These are phyloP conservation scores for Entomortierella lignicola DNA, from an alignment of 192 early-diverging fungal species.

Conservation along the genomic window DNA sequence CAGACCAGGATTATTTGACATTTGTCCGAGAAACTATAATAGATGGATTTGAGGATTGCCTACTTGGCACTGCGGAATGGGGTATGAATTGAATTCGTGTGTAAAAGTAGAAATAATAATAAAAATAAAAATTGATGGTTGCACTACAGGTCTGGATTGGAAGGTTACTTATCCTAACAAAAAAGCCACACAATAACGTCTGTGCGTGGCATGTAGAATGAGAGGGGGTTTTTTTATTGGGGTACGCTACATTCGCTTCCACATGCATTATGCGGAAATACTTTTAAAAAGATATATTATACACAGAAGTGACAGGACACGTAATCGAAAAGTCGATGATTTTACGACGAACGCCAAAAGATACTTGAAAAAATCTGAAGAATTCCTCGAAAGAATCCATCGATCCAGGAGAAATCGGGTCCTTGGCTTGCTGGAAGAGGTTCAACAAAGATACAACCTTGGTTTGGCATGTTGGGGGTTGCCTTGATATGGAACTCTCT, in stretches of 20 bases:
- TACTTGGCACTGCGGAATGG: no score
- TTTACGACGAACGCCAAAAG: not conserved
- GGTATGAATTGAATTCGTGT: no score
- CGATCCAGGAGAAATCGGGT: slow-evolving; percentile 60
- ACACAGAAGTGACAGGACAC: not conserved
- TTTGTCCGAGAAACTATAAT: not conserved
- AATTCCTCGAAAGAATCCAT: slow-evolving; percentile 39
- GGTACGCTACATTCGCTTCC: no score
- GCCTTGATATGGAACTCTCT: slow-evolving; percentile 62
- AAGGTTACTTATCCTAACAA: no score
- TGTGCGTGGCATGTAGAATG: no score
- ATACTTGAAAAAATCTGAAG: slow-evolving; percentile 7
- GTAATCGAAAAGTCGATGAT: not conserved
- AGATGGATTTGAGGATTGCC: no score
- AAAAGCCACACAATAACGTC: no score
- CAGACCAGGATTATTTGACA: slow-evolving; percentile 11
- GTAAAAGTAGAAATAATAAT: no score
- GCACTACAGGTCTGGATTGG: no score
- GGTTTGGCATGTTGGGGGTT: slow-evolving; percentile 64
- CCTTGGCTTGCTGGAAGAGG: slow-evolving; percentile 53
- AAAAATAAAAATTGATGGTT: no score
- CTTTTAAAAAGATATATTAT: not conserved
- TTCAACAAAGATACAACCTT: slow-evolving; percentile 69
- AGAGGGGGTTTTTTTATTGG: no score
- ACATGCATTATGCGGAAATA: no score